A percentile compares a stretch with the other conserved stretches of the same genome.
These are phyloP conservation scores for Guyanaporus albipodus DNA, from an alignment of 768 basidiomycete species.

Conservation along the genomic window DNA sequence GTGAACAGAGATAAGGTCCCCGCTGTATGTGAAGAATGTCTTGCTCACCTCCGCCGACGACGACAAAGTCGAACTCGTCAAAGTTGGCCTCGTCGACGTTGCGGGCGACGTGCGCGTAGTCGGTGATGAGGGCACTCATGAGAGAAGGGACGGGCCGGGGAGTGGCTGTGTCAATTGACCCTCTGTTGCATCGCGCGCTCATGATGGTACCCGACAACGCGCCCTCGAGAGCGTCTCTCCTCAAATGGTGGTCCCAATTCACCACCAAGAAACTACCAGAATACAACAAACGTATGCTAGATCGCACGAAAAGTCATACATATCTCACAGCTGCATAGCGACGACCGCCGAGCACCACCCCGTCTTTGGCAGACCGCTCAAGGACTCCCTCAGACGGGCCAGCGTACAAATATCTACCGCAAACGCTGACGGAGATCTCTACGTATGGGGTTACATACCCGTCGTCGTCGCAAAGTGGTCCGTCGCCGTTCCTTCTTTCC, in stretches of 20 bases:
- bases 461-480: slow-evolving; percentile 98
- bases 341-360: slow-evolving; percentile 38
- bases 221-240: slow-evolving; percentile 55
- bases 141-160: too few relatives aligned
- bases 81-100: neutral
- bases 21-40: too few relatives aligned
- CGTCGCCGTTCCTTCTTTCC: slow-evolving; percentile 22
- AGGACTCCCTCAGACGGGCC: slow-evolving; percentile 80
- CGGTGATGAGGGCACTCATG: neutral
- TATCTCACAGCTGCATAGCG: slow-evolving; percentile 7
- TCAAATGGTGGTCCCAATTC: slow-evolving; percentile 83
- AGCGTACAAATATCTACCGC: slow-evolving; percentile 93
- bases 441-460: slow-evolving; percentile 93
- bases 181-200: neutral
- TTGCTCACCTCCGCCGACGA: slow-evolving; percentile 59
- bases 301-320: rapidly evolving
- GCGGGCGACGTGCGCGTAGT: slow-evolving; percentile 3
- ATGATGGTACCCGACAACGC: slow-evolving; percentile 30
- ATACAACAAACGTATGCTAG: slow-evolving; percentile 37
- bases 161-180: slow-evolving; percentile 21
- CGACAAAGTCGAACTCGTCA: slow-evolving; percentile 46
- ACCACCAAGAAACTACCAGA: slow-evolving; percentile 56
- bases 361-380: slow-evolving; percentile 85
- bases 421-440: slow-evolving; percentile 74
- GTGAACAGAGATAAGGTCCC: too few relatives aligned